Conservation (phyloP, 176 grass and related monocot species). For the sorghum (Sorghum bicolor) region DNA sequence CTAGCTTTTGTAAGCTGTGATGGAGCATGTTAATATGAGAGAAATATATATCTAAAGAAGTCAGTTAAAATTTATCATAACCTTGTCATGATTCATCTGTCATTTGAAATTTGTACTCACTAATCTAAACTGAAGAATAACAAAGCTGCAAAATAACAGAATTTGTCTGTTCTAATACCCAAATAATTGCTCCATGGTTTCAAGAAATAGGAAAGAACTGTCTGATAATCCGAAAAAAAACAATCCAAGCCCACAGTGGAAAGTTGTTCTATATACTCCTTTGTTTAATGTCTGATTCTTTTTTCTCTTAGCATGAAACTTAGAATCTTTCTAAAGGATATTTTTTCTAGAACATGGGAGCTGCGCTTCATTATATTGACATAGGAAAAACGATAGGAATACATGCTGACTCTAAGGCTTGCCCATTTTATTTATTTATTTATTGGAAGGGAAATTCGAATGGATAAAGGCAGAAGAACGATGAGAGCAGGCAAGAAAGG, state of each 20-base stretch:
- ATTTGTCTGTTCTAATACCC: background rate
- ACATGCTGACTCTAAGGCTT: background rate
- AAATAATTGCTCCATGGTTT: background rate
- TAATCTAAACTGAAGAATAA: background rate
- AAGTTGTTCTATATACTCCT: constrained; percentile 1
- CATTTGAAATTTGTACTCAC: background rate
- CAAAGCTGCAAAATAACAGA: background rate
- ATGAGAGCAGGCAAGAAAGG: background rate
- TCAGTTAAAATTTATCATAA: background rate
- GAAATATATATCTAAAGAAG: background rate
- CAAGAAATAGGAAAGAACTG: constrained; percentile 4
- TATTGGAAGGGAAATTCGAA: background rate
- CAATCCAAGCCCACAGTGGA: background rate
- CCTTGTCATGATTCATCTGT: background rate
- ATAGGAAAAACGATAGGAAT: background rate
- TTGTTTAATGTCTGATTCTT: constrained; percentile 20
- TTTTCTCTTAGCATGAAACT: background rate
- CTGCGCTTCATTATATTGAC: background rate
- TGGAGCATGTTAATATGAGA: background rate
- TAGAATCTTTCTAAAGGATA: background rate
- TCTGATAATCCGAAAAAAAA: background rate
- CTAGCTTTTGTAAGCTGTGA: constrained; percentile 12
- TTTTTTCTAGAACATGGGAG: background rate
- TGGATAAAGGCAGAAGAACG: constrained; percentile 24
- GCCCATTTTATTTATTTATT: background rate